A percentile compares a stretch with the other conserved stretches of the same genome.
These are phyloP conservation scores for Trametes pubescens DNA, from an alignment of 1,284 basidiomycete genomes.

Conservation along the genomic window DNA sequence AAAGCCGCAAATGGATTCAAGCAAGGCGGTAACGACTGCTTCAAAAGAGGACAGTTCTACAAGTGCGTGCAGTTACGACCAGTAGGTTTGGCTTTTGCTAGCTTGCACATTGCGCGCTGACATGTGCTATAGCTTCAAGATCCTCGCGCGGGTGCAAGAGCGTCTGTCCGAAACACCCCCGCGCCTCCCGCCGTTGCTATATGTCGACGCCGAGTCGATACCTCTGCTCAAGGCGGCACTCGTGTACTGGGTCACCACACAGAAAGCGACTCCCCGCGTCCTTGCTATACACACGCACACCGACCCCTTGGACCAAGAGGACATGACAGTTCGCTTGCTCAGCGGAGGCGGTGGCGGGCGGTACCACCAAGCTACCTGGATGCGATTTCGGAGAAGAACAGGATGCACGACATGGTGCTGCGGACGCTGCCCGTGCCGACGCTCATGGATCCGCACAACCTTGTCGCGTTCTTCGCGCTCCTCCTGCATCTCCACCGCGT, in stretches of 20 bases:
- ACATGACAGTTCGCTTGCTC: background rate
- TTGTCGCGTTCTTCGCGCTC: constrained; percentile 47
- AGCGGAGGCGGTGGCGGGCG: background rate
- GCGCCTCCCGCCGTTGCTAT: constrained; percentile 14
- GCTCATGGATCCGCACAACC: constrained; percentile 43
- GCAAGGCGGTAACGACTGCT: background rate
- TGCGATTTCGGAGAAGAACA: background rate
- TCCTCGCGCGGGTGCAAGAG: background rate
- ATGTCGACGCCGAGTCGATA: constrained; percentile 17
- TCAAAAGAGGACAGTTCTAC: background rate
- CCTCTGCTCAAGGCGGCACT: constrained; percentile 9
- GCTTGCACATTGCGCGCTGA: background rate
- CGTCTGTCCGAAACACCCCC: background rate
- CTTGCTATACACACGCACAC: background rate
- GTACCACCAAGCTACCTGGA: background rate
- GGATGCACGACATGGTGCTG: background rate
- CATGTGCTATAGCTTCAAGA: background rate
- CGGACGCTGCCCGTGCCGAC: background rate
- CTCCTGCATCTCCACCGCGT: constrained; percentile 47
- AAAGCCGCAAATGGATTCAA: background rate
- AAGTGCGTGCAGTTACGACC: background rate
- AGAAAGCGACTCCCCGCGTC: constrained; percentile 13
- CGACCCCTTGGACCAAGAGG: background rate
- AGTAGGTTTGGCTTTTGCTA: background rate
- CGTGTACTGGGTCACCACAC: constrained; percentile 19